Conservation (phyloP, 768 basidiomycete genomes). For the Royoungia palumana region DNA sequence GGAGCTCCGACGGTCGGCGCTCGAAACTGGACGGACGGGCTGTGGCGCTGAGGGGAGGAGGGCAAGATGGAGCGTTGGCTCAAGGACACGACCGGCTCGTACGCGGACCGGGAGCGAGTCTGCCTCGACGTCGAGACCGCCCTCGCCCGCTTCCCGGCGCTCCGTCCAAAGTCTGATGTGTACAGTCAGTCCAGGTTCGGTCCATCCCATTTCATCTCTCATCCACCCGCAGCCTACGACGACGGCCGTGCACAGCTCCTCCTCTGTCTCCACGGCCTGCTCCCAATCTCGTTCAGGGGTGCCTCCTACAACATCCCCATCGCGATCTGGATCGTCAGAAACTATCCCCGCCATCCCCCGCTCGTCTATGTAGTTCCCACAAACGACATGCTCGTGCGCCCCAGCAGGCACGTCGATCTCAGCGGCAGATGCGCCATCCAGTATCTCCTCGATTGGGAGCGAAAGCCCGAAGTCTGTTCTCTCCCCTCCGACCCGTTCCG, state of each 20-base stretch:
- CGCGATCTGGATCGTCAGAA: slow-evolving; percentile 80
- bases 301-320: slow-evolving; percentile 92
- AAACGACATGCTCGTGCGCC: slow-evolving; percentile 81
- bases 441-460: slow-evolving; percentile 74
- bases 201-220: slow-evolving; percentile 4
- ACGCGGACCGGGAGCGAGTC: slow-evolving; percentile 53
- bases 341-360: slow-evolving; percentile 81
- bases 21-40: slow-evolving; percentile 1
- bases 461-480: slow-evolving; percentile 60
- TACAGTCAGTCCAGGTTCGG: slow-evolving; percentile 50
- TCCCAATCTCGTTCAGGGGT: slow-evolving; percentile 78
- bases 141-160: slow-evolving; percentile 51
- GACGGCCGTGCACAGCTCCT: slow-evolving; percentile 91
- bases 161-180: slow-evolving; percentile 77
- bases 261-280: slow-evolving; percentile 85
- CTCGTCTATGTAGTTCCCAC: slow-evolving; percentile 92
- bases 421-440: slow-evolving; percentile 70
- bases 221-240: slow-evolving; percentile 66
- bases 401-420: slow-evolving; percentile 72
- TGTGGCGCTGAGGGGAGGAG: background rate
- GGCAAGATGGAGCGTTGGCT: slow-evolving; percentile 61
- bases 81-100: slow-evolving; percentile 56
- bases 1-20: slow-evolving; percentile 2
- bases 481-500: slow-evolving; percentile 7
- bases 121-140: slow-evolving; percentile 59